phyloP scores from a whole-genome alignment of 2,329 filamentous ascomycete genomes.

The Basipetospora chlamydospora region DNA sequence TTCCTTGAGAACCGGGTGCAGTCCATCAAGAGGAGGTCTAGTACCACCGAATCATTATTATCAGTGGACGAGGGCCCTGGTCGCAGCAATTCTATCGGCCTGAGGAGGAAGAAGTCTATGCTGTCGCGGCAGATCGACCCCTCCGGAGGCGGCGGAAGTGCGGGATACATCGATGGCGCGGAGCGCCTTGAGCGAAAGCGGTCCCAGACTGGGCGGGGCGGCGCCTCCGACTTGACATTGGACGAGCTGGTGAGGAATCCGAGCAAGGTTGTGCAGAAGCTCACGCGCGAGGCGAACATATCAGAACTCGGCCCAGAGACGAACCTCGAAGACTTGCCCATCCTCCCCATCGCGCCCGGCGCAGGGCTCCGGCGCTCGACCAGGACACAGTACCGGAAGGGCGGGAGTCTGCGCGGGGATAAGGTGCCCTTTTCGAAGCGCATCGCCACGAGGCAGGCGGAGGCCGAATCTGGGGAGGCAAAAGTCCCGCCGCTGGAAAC shows the following conservation, averaged over 20 bases:
- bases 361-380: conserved; percentile 79
- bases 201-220: conserved; percentile 44
- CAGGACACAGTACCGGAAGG: conserved; percentile 73
- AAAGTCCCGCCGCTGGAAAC: conserved; percentile 26
- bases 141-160: conserved; percentile 30
- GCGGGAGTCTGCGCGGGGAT: conserved; percentile 72
- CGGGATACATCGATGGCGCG: conserved; percentile 68
- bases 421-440: conserved; percentile 63
- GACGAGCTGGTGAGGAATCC: conserved; percentile 77
- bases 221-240: conserved; percentile 43
- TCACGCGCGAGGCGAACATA: conserved; percentile 40
- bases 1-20: conserved; percentile 91
- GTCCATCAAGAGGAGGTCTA: conserved; percentile 71
- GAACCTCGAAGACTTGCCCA: conserved; percentile 52
- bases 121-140: conserved; percentile 81
- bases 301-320: conserved; percentile 26
- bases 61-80: conserved; percentile 33
- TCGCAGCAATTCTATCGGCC: conserved; percentile 35
- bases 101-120: conserved; percentile 89
- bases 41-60: conserved; percentile 50
- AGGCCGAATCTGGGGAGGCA: conserved; percentile 23
- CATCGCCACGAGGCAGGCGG: conserved; percentile 19
- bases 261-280: conserved; percentile 51
- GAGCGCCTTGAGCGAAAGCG: conserved; percentile 52
- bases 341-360: conserved; percentile 64